Evolutionary conservation across 768 basidiomycete genomes (phyloP).

Genomic region (Cystobasidium ongulense): DNA sequence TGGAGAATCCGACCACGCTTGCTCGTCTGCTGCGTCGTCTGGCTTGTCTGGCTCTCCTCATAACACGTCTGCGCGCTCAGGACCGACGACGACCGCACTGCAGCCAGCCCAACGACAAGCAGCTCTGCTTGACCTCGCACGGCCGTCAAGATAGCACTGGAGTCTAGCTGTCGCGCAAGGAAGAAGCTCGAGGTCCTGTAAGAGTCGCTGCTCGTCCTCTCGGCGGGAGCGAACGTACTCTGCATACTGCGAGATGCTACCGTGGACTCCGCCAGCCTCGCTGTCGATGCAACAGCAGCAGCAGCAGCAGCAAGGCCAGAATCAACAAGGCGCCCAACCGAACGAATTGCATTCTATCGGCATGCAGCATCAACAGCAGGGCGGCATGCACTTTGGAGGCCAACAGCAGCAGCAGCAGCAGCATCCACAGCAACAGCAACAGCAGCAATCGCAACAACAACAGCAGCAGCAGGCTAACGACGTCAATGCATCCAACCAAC

Average conservation of each 20-base stretch:
- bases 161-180: no score
- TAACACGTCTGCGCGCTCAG: no score
- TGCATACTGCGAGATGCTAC: constrained; percentile 3
- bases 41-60: no score
- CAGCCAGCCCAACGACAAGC: no score
- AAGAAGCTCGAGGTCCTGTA: no score
- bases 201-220: neutral
- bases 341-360: neutral
- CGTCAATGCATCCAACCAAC: neutral
- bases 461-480: constrained; percentile 18
- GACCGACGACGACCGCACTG: no score
- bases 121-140: no score
- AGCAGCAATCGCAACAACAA: neutral
- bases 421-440: constrained; percentile 2
- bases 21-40: no score
- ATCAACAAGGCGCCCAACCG: neutral
- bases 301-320: neutral
- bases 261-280: constrained; percentile 22
- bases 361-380: constrained; percentile 5
- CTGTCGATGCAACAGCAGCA: constrained; percentile 22
- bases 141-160: no score
- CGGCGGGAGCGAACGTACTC: neutral
- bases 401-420: constrained; percentile 17
- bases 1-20: no score
- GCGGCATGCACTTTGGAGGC: neutral